Conservation (phyloP, 1,284 basidiomycete species). For the Malassezia dermatis region DNA sequence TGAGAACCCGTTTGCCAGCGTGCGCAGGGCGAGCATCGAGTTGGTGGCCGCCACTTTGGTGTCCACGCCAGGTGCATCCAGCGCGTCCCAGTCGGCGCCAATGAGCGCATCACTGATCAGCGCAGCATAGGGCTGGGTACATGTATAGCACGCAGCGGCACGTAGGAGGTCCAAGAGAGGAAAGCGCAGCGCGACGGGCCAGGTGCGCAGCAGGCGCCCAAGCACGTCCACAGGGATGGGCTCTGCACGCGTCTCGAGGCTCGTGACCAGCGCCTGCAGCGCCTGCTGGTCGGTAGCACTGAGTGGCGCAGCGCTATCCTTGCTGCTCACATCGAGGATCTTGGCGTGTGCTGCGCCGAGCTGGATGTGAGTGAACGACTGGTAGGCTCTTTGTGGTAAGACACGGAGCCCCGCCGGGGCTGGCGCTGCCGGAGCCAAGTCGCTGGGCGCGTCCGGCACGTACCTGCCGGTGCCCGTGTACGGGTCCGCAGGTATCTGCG, state of each 20-base stretch:
- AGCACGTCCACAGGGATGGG: slow-evolving; percentile 22
- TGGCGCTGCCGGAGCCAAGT: slow-evolving; percentile 47
- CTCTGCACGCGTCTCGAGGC: slow-evolving; percentile 49
- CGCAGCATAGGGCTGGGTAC: slow-evolving; percentile 52
- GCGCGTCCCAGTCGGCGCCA: slow-evolving; percentile 59
- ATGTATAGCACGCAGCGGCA: slow-evolving; percentile 58
- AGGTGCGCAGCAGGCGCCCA: slow-evolving; percentile 58
- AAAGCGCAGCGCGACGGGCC: slow-evolving; percentile 71
- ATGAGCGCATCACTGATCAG: slow-evolving; percentile 60
- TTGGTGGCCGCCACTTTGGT: slow-evolving; percentile 71
- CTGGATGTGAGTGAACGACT: slow-evolving; percentile 78
- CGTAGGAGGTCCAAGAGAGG: slow-evolving; percentile 84
- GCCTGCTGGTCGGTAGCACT: slow-evolving; percentile 61
- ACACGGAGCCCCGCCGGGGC: slow-evolving; percentile 30
- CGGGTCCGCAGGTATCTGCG: slow-evolving; percentile 61
- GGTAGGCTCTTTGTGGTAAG: slow-evolving; percentile 37
- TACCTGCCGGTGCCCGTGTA: slow-evolving; percentile 72
- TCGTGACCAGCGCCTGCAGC: slow-evolving; percentile 60
- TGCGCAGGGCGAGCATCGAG: slow-evolving; percentile 68
- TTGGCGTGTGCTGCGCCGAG: slow-evolving; percentile 75
- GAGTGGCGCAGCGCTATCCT: slow-evolving; percentile 54
- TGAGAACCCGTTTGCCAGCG: slow-evolving; percentile 65
- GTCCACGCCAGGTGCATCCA: slow-evolving; percentile 50
- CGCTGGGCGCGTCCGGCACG: slow-evolving; percentile 44
- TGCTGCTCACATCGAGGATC: slow-evolving; percentile 62